Percentiles rank a stretch among this genome's conserved stretches.
These are phyloP conservation scores for Liriodendron chinense DNA, from an alignment of 164 flowering plant species.

Conservation along the genomic window DNA sequence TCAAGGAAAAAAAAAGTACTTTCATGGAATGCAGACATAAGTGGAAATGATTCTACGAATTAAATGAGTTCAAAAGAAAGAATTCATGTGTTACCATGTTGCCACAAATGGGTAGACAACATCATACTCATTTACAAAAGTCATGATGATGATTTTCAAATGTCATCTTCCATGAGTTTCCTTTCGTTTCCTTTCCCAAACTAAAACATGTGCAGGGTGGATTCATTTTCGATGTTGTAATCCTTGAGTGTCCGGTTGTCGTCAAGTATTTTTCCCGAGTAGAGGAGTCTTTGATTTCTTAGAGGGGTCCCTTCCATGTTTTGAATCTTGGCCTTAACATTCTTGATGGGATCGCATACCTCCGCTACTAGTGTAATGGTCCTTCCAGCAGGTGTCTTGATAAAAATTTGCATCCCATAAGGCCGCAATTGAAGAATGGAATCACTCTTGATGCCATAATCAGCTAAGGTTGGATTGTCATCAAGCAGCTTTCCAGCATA, in stretches of 20 bases:
- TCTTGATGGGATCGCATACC: constrained; percentile 4
- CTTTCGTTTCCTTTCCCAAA: too few relatives aligned
- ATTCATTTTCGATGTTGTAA: constrained; percentile 8
- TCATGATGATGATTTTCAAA: too few relatives aligned
- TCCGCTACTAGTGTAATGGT: constrained; percentile 12
- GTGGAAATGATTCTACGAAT: too few relatives aligned
- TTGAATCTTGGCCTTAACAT: constrained; percentile 21
- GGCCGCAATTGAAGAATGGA: constrained; percentile 11
- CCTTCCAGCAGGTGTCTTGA: constrained; percentile 11
- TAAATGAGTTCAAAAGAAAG: too few relatives aligned
- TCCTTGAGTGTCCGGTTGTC: background rate
- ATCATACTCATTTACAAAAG: too few relatives aligned
- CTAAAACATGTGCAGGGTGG: background rate
- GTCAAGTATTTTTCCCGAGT: constrained; percentile 10
- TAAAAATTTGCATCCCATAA: constrained; percentile 16
- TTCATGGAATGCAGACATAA: too few relatives aligned
- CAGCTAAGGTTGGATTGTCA: constrained; percentile 16
- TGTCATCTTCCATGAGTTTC: too few relatives aligned
- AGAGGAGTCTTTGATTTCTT: constrained; percentile 7
- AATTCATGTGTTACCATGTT: too few relatives aligned
- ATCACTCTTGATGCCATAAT: constrained; percentile 17
- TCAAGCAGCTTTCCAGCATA: constrained; percentile 21
- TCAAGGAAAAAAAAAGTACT: too few relatives aligned
- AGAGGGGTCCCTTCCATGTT: constrained; percentile 6
- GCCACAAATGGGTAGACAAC: too few relatives aligned